Percentiles rank a stretch among this genome's conserved stretches.
Evolutionary conservation across 306 rosid genomes (phyloP).

Genomic region (Ormosia semicastrata): DNA sequence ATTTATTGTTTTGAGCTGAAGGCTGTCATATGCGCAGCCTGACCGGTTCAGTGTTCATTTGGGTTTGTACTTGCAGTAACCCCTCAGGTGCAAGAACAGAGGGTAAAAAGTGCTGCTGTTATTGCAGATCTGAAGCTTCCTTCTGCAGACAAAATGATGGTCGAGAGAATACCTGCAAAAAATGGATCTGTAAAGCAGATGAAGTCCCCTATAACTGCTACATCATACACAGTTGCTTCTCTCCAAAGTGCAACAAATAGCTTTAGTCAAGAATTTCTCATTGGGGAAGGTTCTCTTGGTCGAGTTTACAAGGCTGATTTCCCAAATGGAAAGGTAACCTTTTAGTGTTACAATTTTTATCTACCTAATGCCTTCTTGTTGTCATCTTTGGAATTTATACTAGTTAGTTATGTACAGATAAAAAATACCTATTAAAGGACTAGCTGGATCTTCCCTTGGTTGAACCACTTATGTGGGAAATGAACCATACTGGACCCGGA

Average conservation of each 20-base stretch:
- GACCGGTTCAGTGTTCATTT: background rate
- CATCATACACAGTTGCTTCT: slow-evolving; percentile 79
- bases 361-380: background rate
- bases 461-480: background rate
- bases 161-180: slow-evolving; percentile 62
- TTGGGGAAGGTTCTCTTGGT: slow-evolving; percentile 99
- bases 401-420: background rate
- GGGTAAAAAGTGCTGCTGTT: slow-evolving; percentile 57
- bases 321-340: slow-evolving; percentile 85
- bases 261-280: slow-evolving; percentile 87
- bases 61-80: slow-evolving; percentile 50
- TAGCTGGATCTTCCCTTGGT: background rate
- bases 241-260: slow-evolving; percentile 96
- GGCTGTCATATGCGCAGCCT: background rate
- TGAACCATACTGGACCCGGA: background rate
- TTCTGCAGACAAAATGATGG: slow-evolving; percentile 62
- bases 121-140: slow-evolving; percentile 79
- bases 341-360: background rate
- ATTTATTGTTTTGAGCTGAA: background rate
- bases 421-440: background rate
- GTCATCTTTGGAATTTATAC: slow-evolving; percentile 1
- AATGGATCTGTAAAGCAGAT: slow-evolving; percentile 75
- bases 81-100: slow-evolving; percentile 77
- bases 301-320: slow-evolving; percentile 95
- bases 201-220: slow-evolving; percentile 88